Evolutionary conservation across 73 alveolate genomes (phyloP).

Genomic region (Paramecium pentaurelia): DNA sequence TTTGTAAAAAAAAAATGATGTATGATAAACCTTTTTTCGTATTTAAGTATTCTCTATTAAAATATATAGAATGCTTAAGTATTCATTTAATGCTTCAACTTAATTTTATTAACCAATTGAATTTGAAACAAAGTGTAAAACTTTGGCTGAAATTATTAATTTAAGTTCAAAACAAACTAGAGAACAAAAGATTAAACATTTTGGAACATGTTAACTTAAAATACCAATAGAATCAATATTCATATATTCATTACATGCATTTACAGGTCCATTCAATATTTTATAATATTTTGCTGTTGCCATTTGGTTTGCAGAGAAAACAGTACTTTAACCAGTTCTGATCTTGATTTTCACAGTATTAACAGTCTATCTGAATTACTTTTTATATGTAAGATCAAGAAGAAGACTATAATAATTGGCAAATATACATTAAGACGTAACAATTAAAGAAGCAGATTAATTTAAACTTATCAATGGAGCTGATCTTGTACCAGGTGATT

Average conservation of each 20-base stretch:
- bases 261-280: slow-evolving; percentile 17
- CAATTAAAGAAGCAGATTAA: background rate
- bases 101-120: background rate
- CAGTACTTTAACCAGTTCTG: background rate
- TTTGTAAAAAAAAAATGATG: background rate
- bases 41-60: background rate
- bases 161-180: background rate
- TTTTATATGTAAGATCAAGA: background rate
- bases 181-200: background rate
- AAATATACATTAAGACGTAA: background rate
- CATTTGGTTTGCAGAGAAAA: slow-evolving; percentile 17
- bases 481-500: slow-evolving; percentile 30
- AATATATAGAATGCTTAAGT: background rate
- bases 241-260: background rate
- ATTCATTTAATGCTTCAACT: background rate
- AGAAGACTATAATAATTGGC: background rate
- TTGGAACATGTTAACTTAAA: background rate
- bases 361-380: background rate
- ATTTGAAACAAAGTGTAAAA: background rate
- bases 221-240: background rate
- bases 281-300: slow-evolving; percentile 33
- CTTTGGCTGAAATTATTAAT: background rate
- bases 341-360: background rate
- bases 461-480: background rate
- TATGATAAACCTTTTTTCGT: background rate